phyloP scores from a whole-genome alignment of 1,284 basidiomycete species.

The Vanrija pseudolonga region DNA sequence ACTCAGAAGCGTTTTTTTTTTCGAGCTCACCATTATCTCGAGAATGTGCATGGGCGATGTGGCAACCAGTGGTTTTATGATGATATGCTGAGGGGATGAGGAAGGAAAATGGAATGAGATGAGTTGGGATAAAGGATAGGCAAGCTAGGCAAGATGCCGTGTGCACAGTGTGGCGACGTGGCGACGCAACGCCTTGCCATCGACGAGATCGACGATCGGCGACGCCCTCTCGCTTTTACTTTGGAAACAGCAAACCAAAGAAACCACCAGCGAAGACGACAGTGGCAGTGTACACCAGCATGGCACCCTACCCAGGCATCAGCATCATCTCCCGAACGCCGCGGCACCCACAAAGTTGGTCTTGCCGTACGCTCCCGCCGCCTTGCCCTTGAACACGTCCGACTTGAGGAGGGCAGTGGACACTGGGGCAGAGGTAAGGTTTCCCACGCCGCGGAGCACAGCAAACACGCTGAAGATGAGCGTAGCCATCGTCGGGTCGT shows the following conservation, averaged over 20 bases:
- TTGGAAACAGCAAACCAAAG: conserved; percentile 13
- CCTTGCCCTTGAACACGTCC: conserved; percentile 18
- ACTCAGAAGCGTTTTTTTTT: too few relatives aligned
- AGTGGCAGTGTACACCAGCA: conserved; percentile 15
- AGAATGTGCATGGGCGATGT: too few relatives aligned
- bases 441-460: conserved; percentile 44
- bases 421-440: conserved; percentile 41
- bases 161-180: too few relatives aligned
- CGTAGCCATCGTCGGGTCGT: conserved; percentile 34
- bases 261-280: conserved; percentile 21
- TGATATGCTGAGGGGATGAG: too few relatives aligned
- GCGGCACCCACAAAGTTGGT: conserved; percentile 26
- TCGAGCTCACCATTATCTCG: too few relatives aligned
- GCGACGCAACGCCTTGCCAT: too few relatives aligned
- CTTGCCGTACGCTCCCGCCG: conserved; percentile 39
- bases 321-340: not conserved
- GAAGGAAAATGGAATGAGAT: too few relatives aligned
- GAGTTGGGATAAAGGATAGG: too few relatives aligned
- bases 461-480: conserved; percentile 42
- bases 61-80: too few relatives aligned
- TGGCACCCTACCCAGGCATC: conserved; percentile 11
- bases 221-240: not conserved
- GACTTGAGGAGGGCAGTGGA: conserved; percentile 31
- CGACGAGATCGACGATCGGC: too few relatives aligned
- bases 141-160: too few relatives aligned